Base-by-base conservation (phyloP, 78 protist genomes). In the Acrasis kona region DNA sequence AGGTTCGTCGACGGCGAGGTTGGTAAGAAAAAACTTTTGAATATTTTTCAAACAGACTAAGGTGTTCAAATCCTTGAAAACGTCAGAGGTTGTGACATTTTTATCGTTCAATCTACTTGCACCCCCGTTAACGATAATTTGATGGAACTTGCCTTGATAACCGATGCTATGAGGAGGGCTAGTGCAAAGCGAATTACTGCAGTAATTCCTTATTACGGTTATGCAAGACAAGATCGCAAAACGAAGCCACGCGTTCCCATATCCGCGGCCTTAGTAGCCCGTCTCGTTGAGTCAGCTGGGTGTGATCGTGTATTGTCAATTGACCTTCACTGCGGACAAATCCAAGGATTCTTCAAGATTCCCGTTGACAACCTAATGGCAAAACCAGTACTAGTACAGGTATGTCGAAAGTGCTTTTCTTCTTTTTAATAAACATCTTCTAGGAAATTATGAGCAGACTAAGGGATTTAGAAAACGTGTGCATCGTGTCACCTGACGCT, bases 241-340 rank as follows among this genome's bases (percentile, higher is more conserved):
- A 58, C 35, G 39, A 36, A 72, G 41, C 35, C 87, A 0, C 87
- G 96, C 37, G 88, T 86, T 3, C 88, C 92, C 10, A 92, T 92
- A 71, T 78, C 91, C 10, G 96, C 96, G 2, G 36, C 72, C 38
- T 64, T 71, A 19, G 82, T 84, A 0, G 90, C 91, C 19, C 37
- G 79, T 65, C 79, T 90, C 70, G 40, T 86, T 40, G n/a, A 12
- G 29, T 41, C 37, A 29, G 84, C 87, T 9, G 93, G 93, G 28
- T 86, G 65, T 29, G 75, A 81, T 70, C 76, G 88, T 8, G 87
- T 92, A 12, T 10, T 89, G 39, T 40, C 88, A 4, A 19, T 87
- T 81, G 96, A 92, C 38, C 42, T 92, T 57, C 96, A 92, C 75
- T 80, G 87, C 40, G 77, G 78, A 10, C 93, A 88, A 65, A 90